These are phyloP conservation scores for Heliamphora ciliata DNA, from an alignment of 179 eudicot genomes.

Conservation along the genomic window DNA sequence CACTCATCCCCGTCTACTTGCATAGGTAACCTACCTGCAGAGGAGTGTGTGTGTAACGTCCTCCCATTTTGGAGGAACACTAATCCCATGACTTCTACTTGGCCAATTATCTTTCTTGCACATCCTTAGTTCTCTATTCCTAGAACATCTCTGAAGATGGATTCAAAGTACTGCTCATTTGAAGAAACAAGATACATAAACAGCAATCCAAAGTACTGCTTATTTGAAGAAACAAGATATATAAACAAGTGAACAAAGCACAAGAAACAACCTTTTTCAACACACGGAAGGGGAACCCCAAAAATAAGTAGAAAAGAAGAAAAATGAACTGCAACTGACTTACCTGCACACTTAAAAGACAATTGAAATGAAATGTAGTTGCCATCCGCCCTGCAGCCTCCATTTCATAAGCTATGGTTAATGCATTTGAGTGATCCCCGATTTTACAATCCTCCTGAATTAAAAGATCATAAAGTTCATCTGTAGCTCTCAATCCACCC, in stretches of 20 bases:
- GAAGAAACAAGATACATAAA: too few species aligned
- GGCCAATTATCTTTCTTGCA: too few species aligned
- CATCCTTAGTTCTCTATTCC: too few species aligned
- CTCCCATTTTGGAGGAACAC: too few species aligned
- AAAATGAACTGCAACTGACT: conserved; percentile 12
- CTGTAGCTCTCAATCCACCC: conserved; percentile 83
- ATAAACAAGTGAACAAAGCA: neutral
- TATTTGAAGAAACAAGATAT: neutral
- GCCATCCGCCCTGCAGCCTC: conserved; percentile 97
- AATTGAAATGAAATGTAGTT: conserved; percentile 90
- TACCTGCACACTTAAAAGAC: conserved; percentile 95
- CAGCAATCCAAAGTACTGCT: neutral
- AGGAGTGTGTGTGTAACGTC: too few species aligned
- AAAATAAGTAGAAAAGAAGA: neutral
- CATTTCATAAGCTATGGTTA: conserved; percentile 93
- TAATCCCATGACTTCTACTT: too few species aligned
- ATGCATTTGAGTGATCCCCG: conserved; percentile 92
- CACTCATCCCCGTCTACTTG: too few species aligned
- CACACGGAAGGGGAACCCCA: neutral
- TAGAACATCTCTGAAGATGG: too few species aligned
- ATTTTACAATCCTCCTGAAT: conserved; percentile 88
- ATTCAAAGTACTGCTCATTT: too few species aligned
- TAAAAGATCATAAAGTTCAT: conserved; percentile 78
- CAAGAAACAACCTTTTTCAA: neutral
- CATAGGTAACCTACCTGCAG: too few species aligned